A percentile compares a stretch with the other conserved stretches of the same genome.
These are phyloP conservation scores for Leishmania martiniquensis DNA, from an alignment of 208 protist species.

Conservation along the genomic window DNA sequence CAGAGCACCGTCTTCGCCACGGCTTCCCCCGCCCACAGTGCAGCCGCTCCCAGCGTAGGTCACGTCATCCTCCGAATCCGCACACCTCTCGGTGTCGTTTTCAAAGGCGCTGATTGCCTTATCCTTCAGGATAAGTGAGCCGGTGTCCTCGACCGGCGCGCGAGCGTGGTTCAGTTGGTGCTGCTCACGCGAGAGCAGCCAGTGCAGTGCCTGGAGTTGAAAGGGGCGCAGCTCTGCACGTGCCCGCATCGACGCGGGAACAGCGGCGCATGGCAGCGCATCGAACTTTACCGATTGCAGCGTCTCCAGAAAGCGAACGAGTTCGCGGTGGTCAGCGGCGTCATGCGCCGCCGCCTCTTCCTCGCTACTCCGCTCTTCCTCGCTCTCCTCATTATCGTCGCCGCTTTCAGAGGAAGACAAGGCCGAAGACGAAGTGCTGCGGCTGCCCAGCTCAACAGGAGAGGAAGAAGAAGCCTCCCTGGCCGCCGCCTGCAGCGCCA, in stretches of 20 bases:
- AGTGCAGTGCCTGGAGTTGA: conserved; percentile 70
- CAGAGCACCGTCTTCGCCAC: background rate
- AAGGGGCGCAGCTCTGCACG: conserved; percentile 49
- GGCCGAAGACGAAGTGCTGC: background rate
- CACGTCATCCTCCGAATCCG: background rate
- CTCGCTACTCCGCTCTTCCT: conserved; percentile 24
- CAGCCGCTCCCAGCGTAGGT: background rate
- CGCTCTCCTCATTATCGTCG: conserved; percentile 19
- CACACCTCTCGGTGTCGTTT: background rate
- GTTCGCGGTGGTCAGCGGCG: conserved; percentile 31
- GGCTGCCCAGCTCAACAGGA: background rate
- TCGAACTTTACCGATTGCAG: conserved; percentile 50
- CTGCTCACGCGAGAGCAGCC: conserved; percentile 50
- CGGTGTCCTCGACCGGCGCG: background rate
- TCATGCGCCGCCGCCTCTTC: conserved; percentile 18
- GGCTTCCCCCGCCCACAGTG: background rate
- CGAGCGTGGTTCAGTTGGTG: background rate
- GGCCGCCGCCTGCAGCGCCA: background rate
- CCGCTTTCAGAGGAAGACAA: conserved; percentile 7
- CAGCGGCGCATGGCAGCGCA: conserved; percentile 41
- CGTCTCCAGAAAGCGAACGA: conserved; percentile 54
- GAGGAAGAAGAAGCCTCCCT: conserved; percentile 11
- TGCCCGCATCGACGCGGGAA: conserved; percentile 47
- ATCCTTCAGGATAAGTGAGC: background rate
- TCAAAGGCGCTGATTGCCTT: background rate